Base-by-base conservation (phyloP, 2,329 filamentous ascomycete species). In the Aspergillus eucalypticola region DNA sequence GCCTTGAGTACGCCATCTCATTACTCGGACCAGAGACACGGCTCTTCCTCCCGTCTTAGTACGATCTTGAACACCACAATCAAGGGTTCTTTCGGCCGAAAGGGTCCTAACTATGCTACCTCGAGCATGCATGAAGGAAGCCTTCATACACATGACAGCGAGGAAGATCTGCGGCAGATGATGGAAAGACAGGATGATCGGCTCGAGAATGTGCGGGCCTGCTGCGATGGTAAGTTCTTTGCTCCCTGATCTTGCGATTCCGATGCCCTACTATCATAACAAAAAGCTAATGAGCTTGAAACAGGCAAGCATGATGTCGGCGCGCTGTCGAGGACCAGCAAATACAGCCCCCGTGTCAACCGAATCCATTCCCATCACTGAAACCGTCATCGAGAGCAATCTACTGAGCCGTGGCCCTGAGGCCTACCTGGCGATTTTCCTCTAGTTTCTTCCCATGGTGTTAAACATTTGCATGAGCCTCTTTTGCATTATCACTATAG, bases 171-270 rank as follows among this genome's bases (percentile, higher is more conserved):
- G 59, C 83, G 91, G 59, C 84, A 88, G 64, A 87, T 93, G 64
- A 91, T 94, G 69, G 90, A 94, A 77, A 83, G 77, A 52, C 75
- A 80, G 66, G 82, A 88, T 25, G 90, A 93, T 72, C 84, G 88
- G 63, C 83, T 98, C 69, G 94, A 98, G 82, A 97, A 99, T 75
- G 95, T 99, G 65, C 85, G 95, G 73, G 93, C 94, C 61, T 99
- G 95, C 80, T 99, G 95, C 77, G 95, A 98, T 84, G 95, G 93
- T 94, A 84, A 85, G 89, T 50, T 35, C 3, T 8, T 17, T n/a
- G 13, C 19, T 8, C n/a, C 15, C 19, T 21, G 81, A 8, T 27
- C 25, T 38, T 11, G 42, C 8, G 15, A 5, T 19, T 58, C 5
- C 17, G 42, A 35, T 15, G 39, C 17, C n/a, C 8, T 21, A 13